These are phyloP conservation scores for Sporisorium exsertum DNA, from an alignment of 1,284 basidiomycete genomes.

Conservation along the genomic window DNA sequence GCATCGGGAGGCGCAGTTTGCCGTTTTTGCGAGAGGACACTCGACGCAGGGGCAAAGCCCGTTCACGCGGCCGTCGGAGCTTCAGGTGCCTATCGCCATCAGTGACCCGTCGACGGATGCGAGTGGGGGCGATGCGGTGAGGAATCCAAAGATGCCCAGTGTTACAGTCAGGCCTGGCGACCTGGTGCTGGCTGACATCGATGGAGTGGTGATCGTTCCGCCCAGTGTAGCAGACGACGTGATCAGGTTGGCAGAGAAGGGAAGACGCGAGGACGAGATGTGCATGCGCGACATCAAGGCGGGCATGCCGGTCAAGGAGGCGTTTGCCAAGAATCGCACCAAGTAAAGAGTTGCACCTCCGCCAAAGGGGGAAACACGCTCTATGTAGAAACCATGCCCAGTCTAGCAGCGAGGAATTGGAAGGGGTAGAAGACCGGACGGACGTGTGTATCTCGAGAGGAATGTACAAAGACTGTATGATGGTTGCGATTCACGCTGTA, in stretches of 20 bases:
- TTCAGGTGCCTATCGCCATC: slow-evolving; percentile 81
- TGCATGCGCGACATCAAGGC: slow-evolving; percentile 82
- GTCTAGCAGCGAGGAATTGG: too few relatives aligned
- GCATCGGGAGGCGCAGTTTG: slow-evolving; percentile 77
- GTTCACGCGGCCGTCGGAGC: slow-evolving; percentile 83
- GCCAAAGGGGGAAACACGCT: background rate
- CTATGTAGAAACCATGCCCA: background rate
- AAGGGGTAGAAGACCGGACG: background rate
- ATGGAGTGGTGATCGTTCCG: slow-evolving; percentile 89
- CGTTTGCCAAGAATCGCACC: slow-evolving; percentile 82
- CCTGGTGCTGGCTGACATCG: slow-evolving; percentile 84
- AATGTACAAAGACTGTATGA: background rate
- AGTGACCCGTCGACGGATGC: slow-evolving; percentile 52
- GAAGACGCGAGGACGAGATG: slow-evolving; percentile 77
- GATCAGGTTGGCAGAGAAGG: slow-evolving; percentile 75
- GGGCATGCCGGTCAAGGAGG: slow-evolving; percentile 80
- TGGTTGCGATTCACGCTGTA: slow-evolving; percentile 10
- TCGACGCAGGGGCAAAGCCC: slow-evolving; percentile 89
- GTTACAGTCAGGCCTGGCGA: slow-evolving; percentile 81
- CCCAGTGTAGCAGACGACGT: slow-evolving; percentile 75
- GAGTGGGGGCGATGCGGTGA: slow-evolving; percentile 14
- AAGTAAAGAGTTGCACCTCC: slow-evolving; percentile 67
- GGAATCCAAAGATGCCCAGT: slow-evolving; percentile 68
- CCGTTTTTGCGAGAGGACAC: slow-evolving; percentile 76
- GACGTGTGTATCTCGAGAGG: background rate